Evolutionary conservation across 179 eudicot species (phyloP), one percentile per base, ranked within the genome.

Genomic region (Beta macrorhiza): DNA sequence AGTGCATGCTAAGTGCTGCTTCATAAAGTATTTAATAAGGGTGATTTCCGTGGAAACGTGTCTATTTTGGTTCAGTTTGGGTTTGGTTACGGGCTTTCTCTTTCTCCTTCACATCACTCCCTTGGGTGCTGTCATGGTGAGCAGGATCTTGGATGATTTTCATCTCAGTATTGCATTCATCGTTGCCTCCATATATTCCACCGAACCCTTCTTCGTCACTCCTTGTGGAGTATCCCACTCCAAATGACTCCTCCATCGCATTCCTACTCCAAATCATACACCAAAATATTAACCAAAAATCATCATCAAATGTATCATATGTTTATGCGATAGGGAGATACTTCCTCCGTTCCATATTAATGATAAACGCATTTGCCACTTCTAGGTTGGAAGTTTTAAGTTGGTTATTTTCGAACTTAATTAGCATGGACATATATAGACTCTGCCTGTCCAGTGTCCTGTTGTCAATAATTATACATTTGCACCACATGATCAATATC

Each of bases 111-210:
- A 70, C 61, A 5, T 15, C 59, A 51, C 80, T 47, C 20, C 70
- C 72, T 63, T 47, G 72, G 22, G 7, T 64, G 72, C 29, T 61
- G 55, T 37, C 81, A 67, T 75, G 78, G 14, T 57, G 51, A 78
- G 32, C 75, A 45, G 81, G 90, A 80, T 78, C 89, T 59, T 86
- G 81, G 58, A 82, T 82, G 20, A 62, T 57, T 22, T 81, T 83
- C 3, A 64, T 79, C 25, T 87, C 83, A 0, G 57, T 71, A 4
- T 78, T 73, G 22, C 53, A 1, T 55, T 79, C 62, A 19, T 86
- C 82, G 20, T 83, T 87, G 2, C 85, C 85, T 0, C 87, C 67
- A 17, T 75, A 75, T n/a, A 64, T 15, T 2, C 82, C 63, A 47
- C 78, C 77, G 20, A 80, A 80, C 51, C 82, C 72, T 80, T 80